phyloP scores from a whole-genome alignment of 1,284 basidiomycete genomes.

The Microbotryum intermedium region DNA sequence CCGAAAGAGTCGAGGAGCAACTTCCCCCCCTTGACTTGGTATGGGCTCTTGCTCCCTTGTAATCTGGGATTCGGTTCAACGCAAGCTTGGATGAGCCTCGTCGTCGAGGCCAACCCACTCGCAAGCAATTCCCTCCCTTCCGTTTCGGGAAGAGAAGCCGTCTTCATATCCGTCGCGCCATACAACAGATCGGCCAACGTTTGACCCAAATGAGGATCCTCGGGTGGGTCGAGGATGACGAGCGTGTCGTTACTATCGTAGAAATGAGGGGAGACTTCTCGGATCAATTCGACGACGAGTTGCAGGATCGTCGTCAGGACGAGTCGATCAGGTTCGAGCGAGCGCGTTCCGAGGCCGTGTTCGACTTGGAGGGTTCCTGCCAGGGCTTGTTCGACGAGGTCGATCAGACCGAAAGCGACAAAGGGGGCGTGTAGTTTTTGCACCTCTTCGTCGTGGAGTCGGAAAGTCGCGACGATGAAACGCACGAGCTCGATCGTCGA shows the following conservation, averaged over 20 bases:
- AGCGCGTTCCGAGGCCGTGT: conserved; percentile 3
- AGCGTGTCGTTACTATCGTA: conserved; percentile 4
- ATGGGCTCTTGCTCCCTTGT: neutral
- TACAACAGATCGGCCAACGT: conserved; percentile 19
- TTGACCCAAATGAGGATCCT: conserved; percentile 3
- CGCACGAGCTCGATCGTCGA: conserved; percentile 37
- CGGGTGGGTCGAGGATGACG: neutral
- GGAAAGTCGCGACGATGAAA: conserved; percentile 43
- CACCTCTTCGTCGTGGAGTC: conserved; percentile 46
- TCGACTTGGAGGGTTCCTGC: conserved; percentile 3
- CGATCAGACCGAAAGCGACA: conserved; percentile 57
- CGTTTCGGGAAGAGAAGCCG: conserved; percentile 16
- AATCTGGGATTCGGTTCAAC: neutral
- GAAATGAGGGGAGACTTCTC: conserved; percentile 17
- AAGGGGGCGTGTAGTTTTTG: conserved; percentile 65
- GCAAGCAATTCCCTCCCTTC: conserved; percentile 22
- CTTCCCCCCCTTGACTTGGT: neutral
- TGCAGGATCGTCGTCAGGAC: conserved; percentile 1
- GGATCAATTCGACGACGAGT: conserved; percentile 17
- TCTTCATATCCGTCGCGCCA: conserved; percentile 14
- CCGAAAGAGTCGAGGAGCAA: conserved; percentile 4
- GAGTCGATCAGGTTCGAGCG: neutral
- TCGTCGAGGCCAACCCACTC: conserved; percentile 4
- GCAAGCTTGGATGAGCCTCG: conserved; percentile 4
- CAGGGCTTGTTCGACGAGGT: conserved; percentile 45